Evolutionary conservation across 2,329 filamentous ascomycete genomes (phyloP), one percentile per base, ranked within the genome.

Genomic region (Calonectria leucothoes): DNA sequence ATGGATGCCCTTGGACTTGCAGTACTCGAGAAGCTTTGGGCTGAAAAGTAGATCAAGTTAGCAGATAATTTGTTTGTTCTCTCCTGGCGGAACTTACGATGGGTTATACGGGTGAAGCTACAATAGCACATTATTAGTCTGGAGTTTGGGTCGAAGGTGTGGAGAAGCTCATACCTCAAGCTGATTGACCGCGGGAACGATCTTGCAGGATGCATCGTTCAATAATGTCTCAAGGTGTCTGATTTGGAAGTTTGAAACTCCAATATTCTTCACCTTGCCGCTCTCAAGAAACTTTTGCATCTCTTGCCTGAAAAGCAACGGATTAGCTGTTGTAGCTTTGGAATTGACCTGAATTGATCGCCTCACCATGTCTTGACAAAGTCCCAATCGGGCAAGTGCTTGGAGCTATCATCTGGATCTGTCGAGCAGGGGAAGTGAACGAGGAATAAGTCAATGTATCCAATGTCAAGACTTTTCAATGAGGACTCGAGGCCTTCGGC

Each of bases 191-290:
- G 93, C 92, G n/a, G 89, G 89, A 63, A 88, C 84, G 73, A 88
- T 83, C 85, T 89, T 92, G 85, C 88, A 91, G 75, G 87, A 88
- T 17, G 90, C 88, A 78, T 94, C 90, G 77, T 89, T 91, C 75
- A 95, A 87, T 66, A 96, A 89, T 82, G 90, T 94, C 88, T 95
- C 93, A 37, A 96, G 87, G 86, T 96, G 94, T 84, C 88, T 91
- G 84, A 95, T 94, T 76, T 89, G 92, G 82, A 96, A 96, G 88
- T 96, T 96, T 84, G 93, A 94, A 71, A 96, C 93, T 81, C 94
- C 94, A 81, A 95, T 94, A 86, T 94, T 94, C 84, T 88, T 89
- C 66, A 94, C 94, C 84, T 94, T 94, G 82, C 92, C 92, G 61
- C 89, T 91, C 14, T 85, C 90, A 39, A 90, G 85, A 49, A 94